Evolutionary conservation across 805 yeast genomes (phyloP), one percentile per base, ranked within the genome.

Genomic region (Starmerella sp.): DNA sequence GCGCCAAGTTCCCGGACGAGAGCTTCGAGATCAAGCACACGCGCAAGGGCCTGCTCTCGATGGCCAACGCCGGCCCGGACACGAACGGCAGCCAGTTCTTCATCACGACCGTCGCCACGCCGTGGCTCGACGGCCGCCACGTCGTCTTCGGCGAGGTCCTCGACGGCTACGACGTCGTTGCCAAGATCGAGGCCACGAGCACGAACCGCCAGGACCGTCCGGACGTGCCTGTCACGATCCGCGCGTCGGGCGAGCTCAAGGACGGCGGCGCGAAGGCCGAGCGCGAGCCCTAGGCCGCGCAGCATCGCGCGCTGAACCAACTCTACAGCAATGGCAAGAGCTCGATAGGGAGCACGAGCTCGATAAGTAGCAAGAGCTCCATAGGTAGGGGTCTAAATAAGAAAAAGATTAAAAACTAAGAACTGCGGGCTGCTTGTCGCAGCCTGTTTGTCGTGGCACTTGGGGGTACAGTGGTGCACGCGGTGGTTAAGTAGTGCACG

Each of bases 71-170:
- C 22, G 89, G 89, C 59, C 69, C 75, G 59, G 79, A 73, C 66
- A 73, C 77, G 62, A 89, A 89, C 69, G 96, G 96, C 22, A 88
- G 96, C 38, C 97, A 89, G 73, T 90, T 90, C 69, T 90, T 90
- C 78, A 84, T 93, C 73, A 89, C 96, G 66, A 90, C 97, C 31
- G 96, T 85, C 28, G 77, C 79, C 37, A 87, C 96, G 54, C 74
- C 83, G 50, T 93, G 98, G 97, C 80, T 93, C 67, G 88, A 93
- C 67, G 93, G 95, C 61, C 81, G 75, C 64, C 98, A 93, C 71
- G 98, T 93, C 67, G 98, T 93, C 43, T 93, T 93, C 66, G 98
- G 98, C 62, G 87, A 88, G 73, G 96, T 93, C 54, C 56, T 88
- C 42, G 75, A 71, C 48, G 97, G 97, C 49, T 76, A 81, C 75